Percentiles rank a stretch among this genome's conserved stretches.
phyloP scores from a whole-genome alignment of 2,329 filamentous ascomycete genomes.

The Xenosphaeropsis pyriputrescens region DNA sequence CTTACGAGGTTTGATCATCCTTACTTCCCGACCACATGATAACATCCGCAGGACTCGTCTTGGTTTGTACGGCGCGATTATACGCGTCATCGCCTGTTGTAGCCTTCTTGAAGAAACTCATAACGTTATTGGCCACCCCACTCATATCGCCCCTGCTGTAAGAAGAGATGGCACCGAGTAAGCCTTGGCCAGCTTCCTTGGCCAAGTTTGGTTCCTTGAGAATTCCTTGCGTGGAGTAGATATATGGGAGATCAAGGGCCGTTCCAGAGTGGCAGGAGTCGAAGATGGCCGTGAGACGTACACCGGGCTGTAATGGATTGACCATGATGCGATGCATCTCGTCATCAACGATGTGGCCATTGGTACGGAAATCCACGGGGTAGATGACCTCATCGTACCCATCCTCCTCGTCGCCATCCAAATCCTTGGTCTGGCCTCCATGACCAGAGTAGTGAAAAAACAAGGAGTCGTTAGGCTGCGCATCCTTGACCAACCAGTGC shows the following conservation, averaged over 20 bases:
- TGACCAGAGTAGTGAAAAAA: constrained; percentile 95
- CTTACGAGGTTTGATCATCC: constrained; percentile 84
- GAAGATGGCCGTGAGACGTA: constrained; percentile 60
- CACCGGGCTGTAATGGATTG: constrained; percentile 60
- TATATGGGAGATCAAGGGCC: constrained; percentile 50
- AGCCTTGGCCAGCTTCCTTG: constrained; percentile 50
- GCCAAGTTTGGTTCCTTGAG: constrained; percentile 55
- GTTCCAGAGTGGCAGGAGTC: constrained; percentile 57
- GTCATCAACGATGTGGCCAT: constrained; percentile 72
- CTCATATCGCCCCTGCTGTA: constrained; percentile 66
- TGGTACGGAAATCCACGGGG: constrained; percentile 65
- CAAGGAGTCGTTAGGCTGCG: constrained; percentile 78
- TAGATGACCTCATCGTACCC: constrained; percentile 78
- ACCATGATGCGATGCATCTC: constrained; percentile 75
- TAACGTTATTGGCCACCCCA: constrained; percentile 66
- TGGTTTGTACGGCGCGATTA: constrained; percentile 70
- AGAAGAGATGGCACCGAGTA: constrained; percentile 47
- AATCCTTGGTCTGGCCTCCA: constrained; percentile 67
- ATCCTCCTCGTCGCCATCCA: constrained; percentile 69
- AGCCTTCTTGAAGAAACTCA: constrained; percentile 78
- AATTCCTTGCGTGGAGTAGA: constrained; percentile 54
- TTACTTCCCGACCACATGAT: constrained; percentile 98
- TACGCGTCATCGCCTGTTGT: constrained; percentile 64
- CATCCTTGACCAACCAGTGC: constrained; percentile 96
- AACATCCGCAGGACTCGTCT: constrained; percentile 89